Conservation (phyloP, 2,329 filamentous ascomycete genomes). For the Leptographium wingfieldii region DNA sequence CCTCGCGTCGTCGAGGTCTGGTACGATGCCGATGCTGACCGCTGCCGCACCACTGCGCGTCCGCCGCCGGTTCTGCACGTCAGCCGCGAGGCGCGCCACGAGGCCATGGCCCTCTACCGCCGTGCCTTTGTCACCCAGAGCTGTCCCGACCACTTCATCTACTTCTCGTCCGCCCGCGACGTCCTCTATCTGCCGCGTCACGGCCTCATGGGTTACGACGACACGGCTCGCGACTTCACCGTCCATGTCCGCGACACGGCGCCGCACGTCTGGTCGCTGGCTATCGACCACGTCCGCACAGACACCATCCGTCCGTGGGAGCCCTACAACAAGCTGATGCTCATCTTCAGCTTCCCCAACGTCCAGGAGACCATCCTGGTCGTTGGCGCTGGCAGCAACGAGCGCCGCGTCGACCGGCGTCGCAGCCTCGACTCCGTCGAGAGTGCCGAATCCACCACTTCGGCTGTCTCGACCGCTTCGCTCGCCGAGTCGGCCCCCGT, state of each 20-base stretch:
- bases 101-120: constrained; percentile 25
- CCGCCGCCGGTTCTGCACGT: constrained; percentile 28
- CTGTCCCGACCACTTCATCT: constrained; percentile 18
- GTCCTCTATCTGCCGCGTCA: constrained; percentile 27
- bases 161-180: constrained; percentile 25
- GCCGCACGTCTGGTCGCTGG: constrained; percentile 24
- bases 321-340: constrained; percentile 35
- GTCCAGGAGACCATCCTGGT: constrained; percentile 26
- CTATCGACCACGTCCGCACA: constrained; percentile 32
- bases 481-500: constrained; percentile 3
- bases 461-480: neutral
- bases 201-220: constrained; percentile 27
- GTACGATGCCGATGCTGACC: constrained; percentile 23
- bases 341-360: constrained; percentile 28
- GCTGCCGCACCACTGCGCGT: constrained; percentile 23
- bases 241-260: constrained; percentile 22
- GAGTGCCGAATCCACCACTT: neutral
- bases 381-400: constrained; percentile 10
- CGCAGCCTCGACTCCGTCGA: constrained; percentile 8
- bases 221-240: constrained; percentile 27
- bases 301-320: constrained; percentile 35
- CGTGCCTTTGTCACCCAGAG: constrained; percentile 22
- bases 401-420: constrained; percentile 4
- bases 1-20: constrained; percentile 26
- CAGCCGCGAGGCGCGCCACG: constrained; percentile 28